Conservation (phyloP, 257 asterid genomes). For the Penstemon eatonii region DNA sequence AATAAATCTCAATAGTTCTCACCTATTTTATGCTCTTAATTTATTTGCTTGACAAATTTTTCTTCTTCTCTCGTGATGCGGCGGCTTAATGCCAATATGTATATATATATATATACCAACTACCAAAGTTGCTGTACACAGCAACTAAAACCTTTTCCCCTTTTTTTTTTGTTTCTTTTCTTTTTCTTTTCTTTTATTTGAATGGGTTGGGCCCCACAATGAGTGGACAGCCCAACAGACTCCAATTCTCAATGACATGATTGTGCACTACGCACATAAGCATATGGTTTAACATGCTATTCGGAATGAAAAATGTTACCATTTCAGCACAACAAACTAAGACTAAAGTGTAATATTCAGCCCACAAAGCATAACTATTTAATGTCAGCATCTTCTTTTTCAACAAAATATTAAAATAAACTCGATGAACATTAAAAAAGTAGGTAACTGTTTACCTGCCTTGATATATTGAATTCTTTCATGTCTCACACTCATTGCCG, state of each 20-base stretch:
- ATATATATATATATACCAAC: too few species aligned
- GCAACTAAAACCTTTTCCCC: too few species aligned
- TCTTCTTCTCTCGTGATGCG: too few species aligned
- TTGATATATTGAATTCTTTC: slow-evolving; percentile 4
- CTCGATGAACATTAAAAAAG: neutral
- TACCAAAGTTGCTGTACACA: too few species aligned
- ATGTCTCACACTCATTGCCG: slow-evolving; percentile 6
- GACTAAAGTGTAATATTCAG: slow-evolving; percentile 4
- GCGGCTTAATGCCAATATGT: too few species aligned
- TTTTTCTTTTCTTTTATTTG: too few species aligned
- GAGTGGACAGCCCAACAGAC: too few species aligned
- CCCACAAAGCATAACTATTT: neutral
- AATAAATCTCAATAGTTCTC: too few species aligned
- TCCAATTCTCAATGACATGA: slow-evolving; percentile 8
- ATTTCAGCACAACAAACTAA: slow-evolving; percentile 11
- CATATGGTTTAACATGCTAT: slow-evolving; percentile 5
- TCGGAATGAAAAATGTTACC: slow-evolving; percentile 9
- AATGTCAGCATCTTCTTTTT: neutral
- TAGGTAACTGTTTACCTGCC: neutral
- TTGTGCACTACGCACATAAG: neutral
- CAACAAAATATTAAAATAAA: neutral
- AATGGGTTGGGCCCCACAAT: too few species aligned
- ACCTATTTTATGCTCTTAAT: too few species aligned
- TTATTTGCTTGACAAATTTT: too few species aligned
- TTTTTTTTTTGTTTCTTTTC: too few species aligned